Conservation (phyloP, 2,329 filamentous ascomycete species). For the Samsoniella hepiali region DNA sequence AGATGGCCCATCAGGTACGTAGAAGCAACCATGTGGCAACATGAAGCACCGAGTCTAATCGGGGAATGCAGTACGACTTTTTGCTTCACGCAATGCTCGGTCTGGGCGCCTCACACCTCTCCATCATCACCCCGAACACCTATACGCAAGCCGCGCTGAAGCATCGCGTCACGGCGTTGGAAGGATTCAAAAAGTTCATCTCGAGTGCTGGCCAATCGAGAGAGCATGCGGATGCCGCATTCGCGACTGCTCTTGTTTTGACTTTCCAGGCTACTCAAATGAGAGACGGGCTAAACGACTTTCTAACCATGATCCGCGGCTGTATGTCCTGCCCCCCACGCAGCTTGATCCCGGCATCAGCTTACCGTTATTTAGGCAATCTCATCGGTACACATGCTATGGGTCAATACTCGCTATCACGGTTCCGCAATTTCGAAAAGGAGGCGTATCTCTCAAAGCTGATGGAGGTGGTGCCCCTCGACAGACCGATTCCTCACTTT, state of each 20-base stretch:
- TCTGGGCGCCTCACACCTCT: conserved; percentile 26
- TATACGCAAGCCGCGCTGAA: conserved; percentile 12
- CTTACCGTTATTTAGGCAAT: conserved; percentile 8
- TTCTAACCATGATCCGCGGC: conserved; percentile 18
- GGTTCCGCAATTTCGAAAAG: conserved; percentile 13
- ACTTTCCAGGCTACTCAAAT: conserved; percentile 17
- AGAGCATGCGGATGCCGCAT: conserved; percentile 17
- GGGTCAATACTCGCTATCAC: conserved; percentile 3
- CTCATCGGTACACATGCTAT: conserved; percentile 12
- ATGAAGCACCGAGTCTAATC: not conserved
- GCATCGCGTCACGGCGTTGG: conserved; percentile 14
- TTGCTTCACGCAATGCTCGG: conserved; percentile 42
- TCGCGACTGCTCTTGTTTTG: conserved; percentile 15
- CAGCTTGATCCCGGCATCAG: not conserved
- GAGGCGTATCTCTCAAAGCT: conserved; percentile 7
- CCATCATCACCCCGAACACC: conserved; percentile 7
- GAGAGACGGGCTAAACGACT: conserved; percentile 16
- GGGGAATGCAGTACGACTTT: conserved; percentile 34
- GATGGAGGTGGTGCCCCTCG: conserved; percentile 8
- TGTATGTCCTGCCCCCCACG: not conserved
- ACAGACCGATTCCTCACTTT: conserved; percentile 12
- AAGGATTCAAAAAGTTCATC: conserved; percentile 18
- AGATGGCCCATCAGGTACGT: conserved; percentile 36
- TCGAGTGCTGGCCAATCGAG: conserved; percentile 9
- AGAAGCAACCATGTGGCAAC: not conserved